Base-by-base conservation (phyloP, 768 basidiomycete species). In the Rhodocollybia butyracea region DNA sequence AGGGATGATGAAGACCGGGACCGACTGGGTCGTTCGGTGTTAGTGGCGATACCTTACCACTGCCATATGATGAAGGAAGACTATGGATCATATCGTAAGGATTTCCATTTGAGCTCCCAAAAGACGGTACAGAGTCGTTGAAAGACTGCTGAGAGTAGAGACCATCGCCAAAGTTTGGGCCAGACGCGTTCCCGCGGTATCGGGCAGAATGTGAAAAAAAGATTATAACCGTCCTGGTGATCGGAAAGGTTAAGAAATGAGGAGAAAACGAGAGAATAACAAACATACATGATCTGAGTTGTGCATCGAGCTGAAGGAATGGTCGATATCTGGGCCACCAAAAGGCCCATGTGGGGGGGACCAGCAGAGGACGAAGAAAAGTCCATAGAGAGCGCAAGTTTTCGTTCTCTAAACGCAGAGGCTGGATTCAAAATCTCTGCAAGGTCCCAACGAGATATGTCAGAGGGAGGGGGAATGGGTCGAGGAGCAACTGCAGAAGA, bases 11-110 rank as follows among this genome's bases (percentile, higher is more conserved):
- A 7, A 89, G 73, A 46, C n/a, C n/a, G n/a, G 75, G 75, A 55
- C 74, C 70, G 57, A 83, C 80, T 40, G 82, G 73, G 67, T 89
- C 88, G 61, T 69, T 84, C 31, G 88, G 87, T 12, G 86, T 86
- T 41, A 89, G 74, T 0, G 89, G 87, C 19, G 89, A 89, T 47
- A 84, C 85, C 69, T 89, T 90, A 59, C 87, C 88, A 56, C 82
- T 85, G 73, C 76, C 79, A 71, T 84, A 82, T 15, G 84, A 85
- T 3, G 85, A 84, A 22, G 84, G 74, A 21, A 86, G 72, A 59
- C 80, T 81, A 67, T 74, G 73, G 66, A 85, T 83, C 63, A 86
- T 78, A 66, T 86, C 86, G 70, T 87, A 89, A 11, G 83, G 76
- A 66, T 76, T 75, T 53, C 74, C 65, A 60, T 74, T 80, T 10